These are phyloP conservation scores for Quercus phellos DNA, from an alignment of 331 rosid species.

Conservation along the genomic window DNA sequence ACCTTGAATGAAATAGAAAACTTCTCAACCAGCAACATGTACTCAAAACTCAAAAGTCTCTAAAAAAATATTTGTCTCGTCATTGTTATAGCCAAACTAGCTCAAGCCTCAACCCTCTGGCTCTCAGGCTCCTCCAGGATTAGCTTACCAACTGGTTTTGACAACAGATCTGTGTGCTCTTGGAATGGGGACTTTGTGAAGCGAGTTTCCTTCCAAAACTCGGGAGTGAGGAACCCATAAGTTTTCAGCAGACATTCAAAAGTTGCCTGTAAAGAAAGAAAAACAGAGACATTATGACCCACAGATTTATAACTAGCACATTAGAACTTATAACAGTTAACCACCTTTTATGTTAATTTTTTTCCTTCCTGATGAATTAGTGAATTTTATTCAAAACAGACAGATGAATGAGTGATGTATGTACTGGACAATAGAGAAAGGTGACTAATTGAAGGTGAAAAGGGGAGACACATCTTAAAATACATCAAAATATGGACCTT, in stretches of 20 bases:
- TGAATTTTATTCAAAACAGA: too few species aligned
- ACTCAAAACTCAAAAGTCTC: neutral
- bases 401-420: too few species aligned
- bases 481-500: too few species aligned
- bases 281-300: neutral
- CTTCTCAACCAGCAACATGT: neutral
- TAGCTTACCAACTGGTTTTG: constrained; percentile 60
- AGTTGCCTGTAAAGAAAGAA: constrained; percentile 52
- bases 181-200: constrained; percentile 87
- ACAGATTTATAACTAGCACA: neutral
- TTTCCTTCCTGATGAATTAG: too few species aligned
- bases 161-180: constrained; percentile 76
- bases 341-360: neutral
- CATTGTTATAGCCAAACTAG: neutral
- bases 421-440: too few species aligned
- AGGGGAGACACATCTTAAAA: too few species aligned
- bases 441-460: too few species aligned
- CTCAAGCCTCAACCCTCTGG: constrained; percentile 36
- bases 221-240: constrained; percentile 87
- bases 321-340: neutral
- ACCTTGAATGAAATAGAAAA: neutral
- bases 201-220: constrained; percentile 86
- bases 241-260: constrained; percentile 75
- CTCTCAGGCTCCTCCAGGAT: constrained; percentile 51
- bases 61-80: neutral